Evolutionary conservation across 768 basidiomycete species (phyloP).

Genomic region (Tulasnella sp.): DNA sequence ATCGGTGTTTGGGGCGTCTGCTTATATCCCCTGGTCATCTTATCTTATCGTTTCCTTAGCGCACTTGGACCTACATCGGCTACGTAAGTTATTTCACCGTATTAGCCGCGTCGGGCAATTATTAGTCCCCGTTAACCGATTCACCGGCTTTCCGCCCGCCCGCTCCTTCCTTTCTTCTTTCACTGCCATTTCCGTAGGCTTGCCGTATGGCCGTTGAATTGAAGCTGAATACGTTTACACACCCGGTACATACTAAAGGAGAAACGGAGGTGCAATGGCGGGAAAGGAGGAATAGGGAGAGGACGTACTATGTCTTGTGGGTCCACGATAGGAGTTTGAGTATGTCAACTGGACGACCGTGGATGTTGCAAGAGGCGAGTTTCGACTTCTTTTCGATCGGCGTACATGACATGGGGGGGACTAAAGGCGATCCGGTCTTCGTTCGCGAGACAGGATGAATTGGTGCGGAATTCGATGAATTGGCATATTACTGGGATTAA

Average conservation of each 20-base stretch:
- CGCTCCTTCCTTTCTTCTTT: not conserved
- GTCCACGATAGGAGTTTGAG: slow-evolving; percentile 85
- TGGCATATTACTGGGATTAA: slow-evolving; percentile 66
- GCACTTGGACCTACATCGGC: slow-evolving; percentile 87
- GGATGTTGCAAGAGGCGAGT: slow-evolving; percentile 80
- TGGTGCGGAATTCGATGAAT: slow-evolving; percentile 64
- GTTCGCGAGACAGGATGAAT: slow-evolving; percentile 55
- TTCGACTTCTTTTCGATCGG: no score
- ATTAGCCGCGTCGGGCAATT: slow-evolving; percentile 9
- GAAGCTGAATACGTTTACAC: slow-evolving; percentile 69
- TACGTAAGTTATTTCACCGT: slow-evolving; percentile 46
- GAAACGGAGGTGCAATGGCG: slow-evolving; percentile 69
- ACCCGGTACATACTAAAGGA: slow-evolving; percentile 53
- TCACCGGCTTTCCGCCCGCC: slow-evolving; percentile 1
- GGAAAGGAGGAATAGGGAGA: slow-evolving; percentile 81
- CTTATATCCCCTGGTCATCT: slow-evolving; percentile 18
- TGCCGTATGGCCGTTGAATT: slow-evolving; percentile 88
- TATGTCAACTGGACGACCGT: slow-evolving; percentile 82
- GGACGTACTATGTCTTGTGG: slow-evolving; percentile 83
- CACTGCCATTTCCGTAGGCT: slow-evolving; percentile 46
- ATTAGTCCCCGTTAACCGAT: slow-evolving; percentile 1
- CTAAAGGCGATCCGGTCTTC: not conserved
- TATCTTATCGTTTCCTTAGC: slow-evolving; percentile 47
- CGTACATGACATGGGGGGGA: not conserved
- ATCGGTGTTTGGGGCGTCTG: not conserved